Evolutionary conservation across 768 basidiomycete species (phyloP).

Genomic region (Leccinellum luteum): DNA sequence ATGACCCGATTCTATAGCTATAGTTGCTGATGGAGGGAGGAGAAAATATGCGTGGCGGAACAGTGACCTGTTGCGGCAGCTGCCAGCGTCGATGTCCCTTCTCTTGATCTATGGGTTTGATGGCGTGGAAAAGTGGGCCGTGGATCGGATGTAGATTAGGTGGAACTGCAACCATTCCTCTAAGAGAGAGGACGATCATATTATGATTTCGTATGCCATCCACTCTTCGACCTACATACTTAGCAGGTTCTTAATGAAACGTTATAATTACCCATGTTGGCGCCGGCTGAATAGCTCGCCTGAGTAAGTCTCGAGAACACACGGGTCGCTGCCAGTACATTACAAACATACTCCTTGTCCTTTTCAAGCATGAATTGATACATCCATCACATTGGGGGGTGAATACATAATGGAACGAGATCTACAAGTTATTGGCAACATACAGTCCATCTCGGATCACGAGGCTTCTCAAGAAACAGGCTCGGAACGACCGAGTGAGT

Average conservation of each 20-base stretch:
- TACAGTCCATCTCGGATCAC: background rate
- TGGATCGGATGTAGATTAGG: background rate
- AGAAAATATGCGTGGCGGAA: background rate
- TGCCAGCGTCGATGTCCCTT: too few relatives aligned
- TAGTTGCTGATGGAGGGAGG: background rate
- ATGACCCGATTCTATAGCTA: background rate
- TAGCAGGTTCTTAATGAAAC: too few relatives aligned
- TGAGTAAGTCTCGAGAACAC: too few relatives aligned
- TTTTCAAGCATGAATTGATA: background rate
- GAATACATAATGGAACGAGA: too few relatives aligned
- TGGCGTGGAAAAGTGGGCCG: background rate
- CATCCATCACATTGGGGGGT: background rate
- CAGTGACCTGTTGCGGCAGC: too few relatives aligned
- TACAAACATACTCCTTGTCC: background rate
- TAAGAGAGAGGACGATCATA: background rate
- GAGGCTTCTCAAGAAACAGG: background rate
- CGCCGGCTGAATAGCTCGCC: background rate
- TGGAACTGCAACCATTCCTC: too few relatives aligned
- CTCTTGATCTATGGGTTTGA: too few relatives aligned
- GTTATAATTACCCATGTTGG: too few relatives aligned
- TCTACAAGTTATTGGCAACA: too few relatives aligned
- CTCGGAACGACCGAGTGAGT: background rate
- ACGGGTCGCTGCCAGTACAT: too few relatives aligned
- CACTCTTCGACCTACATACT: background rate
- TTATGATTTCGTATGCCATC: too few relatives aligned